Evolutionary conservation across 2,329 filamentous ascomycete species (phyloP).

Genomic region (Pyrenophora teres): DNA sequence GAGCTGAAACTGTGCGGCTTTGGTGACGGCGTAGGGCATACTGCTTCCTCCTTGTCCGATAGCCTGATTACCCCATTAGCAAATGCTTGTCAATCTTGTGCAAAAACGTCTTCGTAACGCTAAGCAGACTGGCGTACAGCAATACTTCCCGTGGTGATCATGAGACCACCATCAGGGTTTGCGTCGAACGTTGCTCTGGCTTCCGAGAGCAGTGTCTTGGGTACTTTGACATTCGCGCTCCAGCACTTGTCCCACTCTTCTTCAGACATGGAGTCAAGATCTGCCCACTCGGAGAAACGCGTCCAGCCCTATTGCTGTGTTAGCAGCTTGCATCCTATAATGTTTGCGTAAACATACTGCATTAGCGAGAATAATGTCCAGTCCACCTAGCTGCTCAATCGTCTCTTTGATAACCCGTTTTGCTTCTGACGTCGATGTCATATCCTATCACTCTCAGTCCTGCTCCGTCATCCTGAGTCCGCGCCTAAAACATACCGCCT

Average conservation of each 20-base stretch:
- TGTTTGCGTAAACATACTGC: slow-evolving; percentile 54
- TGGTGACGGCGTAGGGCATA: slow-evolving; percentile 77
- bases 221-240: slow-evolving; percentile 63
- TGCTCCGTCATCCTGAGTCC: too few species aligned
- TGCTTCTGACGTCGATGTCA: slow-evolving; percentile 64
- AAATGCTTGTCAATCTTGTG: background rate
- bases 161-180: slow-evolving; percentile 66
- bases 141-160: slow-evolving; percentile 67
- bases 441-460: slow-evolving; percentile 55
- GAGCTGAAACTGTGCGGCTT: slow-evolving; percentile 72
- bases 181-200: slow-evolving; percentile 63
- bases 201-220: slow-evolving; percentile 58
- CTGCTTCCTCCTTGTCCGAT: slow-evolving; percentile 58
- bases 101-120: too few species aligned
- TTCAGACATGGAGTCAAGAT: slow-evolving; percentile 63
- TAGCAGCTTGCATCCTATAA: background rate
- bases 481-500: slow-evolving; percentile 58
- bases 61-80: slow-evolving; percentile 43
- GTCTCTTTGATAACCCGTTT: slow-evolving; percentile 63
- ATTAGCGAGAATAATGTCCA: slow-evolving; percentile 81
- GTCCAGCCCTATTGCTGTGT: slow-evolving; percentile 60
- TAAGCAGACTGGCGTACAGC: slow-evolving; percentile 51
- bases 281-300: slow-evolving; percentile 60
- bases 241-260: slow-evolving; percentile 70
- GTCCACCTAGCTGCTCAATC: slow-evolving; percentile 64